A percentile compares a stretch with the other conserved stretches of the same genome.
These are phyloP conservation scores for Pythium guiyangense DNA, from an alignment of 352 stramenopile genomes.

Conservation along the genomic window DNA sequence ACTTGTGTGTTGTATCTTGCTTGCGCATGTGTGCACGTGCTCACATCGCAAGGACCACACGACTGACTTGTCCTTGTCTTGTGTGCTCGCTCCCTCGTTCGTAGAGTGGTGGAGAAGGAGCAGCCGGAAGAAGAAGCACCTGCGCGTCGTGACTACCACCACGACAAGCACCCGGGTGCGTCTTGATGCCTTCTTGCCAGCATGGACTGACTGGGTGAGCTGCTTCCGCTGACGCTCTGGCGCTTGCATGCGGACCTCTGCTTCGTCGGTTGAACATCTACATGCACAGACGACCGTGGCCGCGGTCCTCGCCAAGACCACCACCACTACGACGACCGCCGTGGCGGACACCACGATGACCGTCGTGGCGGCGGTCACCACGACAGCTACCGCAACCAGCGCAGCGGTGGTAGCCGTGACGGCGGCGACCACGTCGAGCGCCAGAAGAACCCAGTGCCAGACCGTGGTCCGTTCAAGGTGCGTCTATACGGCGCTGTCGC, in stretches of 20 bases:
- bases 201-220: not conserved
- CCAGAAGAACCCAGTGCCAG: constrained; percentile 72
- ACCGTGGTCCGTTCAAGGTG: constrained; percentile 76
- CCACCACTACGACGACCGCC: constrained; percentile 18
- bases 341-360: constrained; percentile 16
- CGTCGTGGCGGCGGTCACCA: constrained; percentile 18
- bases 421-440: constrained; percentile 25
- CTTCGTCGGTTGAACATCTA: not conserved
- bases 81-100: not conserved
- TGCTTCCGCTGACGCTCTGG: not conserved
- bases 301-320: constrained; percentile 24
- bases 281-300: constrained; percentile 20
- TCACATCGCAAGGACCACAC: not conserved
- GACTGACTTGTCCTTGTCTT: not conserved
- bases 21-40: not conserved
- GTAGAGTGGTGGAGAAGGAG: constrained; percentile 27
- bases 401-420: constrained; percentile 18
- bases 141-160: constrained; percentile 22
- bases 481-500: not conserved
- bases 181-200: not conserved
- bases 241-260: too few relatives aligned
- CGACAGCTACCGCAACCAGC: constrained; percentile 6
- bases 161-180: constrained; percentile 3
- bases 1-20: not conserved
- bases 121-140: constrained; percentile 16